Conservation (phyloP, 108 stramenopile species). For the Seminavis robusta region DNA sequence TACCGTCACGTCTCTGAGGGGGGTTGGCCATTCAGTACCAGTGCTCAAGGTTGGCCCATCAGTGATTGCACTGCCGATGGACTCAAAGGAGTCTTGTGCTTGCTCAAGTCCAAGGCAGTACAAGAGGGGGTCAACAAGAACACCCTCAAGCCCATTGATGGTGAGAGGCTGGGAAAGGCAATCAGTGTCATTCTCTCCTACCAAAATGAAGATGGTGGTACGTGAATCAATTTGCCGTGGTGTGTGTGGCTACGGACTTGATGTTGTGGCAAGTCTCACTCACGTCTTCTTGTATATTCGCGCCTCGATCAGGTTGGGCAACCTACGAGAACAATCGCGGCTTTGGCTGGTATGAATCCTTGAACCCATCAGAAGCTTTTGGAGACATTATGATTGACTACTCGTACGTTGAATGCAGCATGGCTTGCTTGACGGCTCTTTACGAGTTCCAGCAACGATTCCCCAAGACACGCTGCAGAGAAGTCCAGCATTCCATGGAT, state of each 20-base stretch:
- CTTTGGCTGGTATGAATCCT: conserved; percentile 93
- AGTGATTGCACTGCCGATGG: conserved; percentile 98
- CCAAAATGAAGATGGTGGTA: conserved; percentile 97
- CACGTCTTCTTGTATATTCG: too few relatives aligned
- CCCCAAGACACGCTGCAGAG: conserved; percentile 74
- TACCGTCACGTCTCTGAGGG: conserved; percentile 95
- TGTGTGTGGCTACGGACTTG: too few relatives aligned
- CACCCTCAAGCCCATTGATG: conserved; percentile 39
- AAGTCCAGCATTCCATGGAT: conserved; percentile 68
- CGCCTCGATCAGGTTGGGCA: too few relatives aligned
- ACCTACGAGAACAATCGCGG: conserved; percentile 99
- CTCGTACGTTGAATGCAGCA: conserved; percentile 97
- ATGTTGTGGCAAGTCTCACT: too few relatives aligned
- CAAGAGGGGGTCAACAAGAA: conserved; percentile 44
- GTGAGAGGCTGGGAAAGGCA: conserved; percentile 74
- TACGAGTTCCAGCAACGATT: conserved; percentile 80
- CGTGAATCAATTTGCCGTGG: too few relatives aligned
- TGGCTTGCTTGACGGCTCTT: conserved; percentile 93
- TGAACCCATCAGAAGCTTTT: conserved; percentile 98
- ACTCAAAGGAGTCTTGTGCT: conserved; percentile 78
- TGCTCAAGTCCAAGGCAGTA: conserved; percentile 58
- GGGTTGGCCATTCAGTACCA: conserved; percentile 98
- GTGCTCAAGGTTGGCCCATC: conserved; percentile 99
- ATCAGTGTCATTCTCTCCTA: conserved; percentile 83
- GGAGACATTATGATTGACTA: conserved; percentile 99